phyloP scores from a whole-genome alignment of 1,139 yeast species.

The Pichia sp. region DNA sequence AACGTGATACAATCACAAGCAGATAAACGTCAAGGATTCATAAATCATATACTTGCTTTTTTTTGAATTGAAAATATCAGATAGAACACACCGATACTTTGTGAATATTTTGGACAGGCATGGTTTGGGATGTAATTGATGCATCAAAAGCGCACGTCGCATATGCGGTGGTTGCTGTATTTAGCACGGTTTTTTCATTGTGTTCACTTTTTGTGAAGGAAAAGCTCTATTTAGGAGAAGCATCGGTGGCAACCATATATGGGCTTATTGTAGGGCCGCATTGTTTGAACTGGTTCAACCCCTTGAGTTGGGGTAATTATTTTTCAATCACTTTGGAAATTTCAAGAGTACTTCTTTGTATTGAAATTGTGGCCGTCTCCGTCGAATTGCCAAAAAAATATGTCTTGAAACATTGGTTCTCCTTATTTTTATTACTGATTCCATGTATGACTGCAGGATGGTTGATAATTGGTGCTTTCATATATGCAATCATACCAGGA shows the following conservation, averaged over 20 bases:
- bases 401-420: constrained; percentile 84
- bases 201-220: constrained; percentile 91
- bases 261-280: constrained; percentile 94
- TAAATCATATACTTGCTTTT: too few relatives aligned
- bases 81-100: too few relatives aligned
- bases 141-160: constrained; percentile 63
- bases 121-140: constrained; percentile 28
- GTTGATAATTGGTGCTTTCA: constrained; percentile 78
- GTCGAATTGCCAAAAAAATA: constrained; percentile 93
- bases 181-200: constrained; percentile 77
- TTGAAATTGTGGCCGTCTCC: constrained; percentile 95
- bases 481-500: constrained; percentile 82
- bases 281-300: constrained; percentile 82
- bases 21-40: too few relatives aligned
- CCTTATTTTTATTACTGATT: constrained; percentile 66
- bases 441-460: constrained; percentile 97
- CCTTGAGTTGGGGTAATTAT: constrained; percentile 84
- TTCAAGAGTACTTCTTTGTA: constrained; percentile 78
- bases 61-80: too few relatives aligned
- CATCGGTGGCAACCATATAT: constrained; percentile 85
- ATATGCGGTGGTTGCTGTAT: constrained; percentile 88
- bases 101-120: constrained; percentile 1
- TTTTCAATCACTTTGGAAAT: constrained; percentile 83
- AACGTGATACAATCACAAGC: too few relatives aligned
- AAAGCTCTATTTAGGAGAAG: constrained; percentile 86